Percentiles rank a stretch among this genome's conserved stretches.
Conservation (phyloP, 257 asterid genomes). For the Fraxinus pennsylvanica region DNA sequence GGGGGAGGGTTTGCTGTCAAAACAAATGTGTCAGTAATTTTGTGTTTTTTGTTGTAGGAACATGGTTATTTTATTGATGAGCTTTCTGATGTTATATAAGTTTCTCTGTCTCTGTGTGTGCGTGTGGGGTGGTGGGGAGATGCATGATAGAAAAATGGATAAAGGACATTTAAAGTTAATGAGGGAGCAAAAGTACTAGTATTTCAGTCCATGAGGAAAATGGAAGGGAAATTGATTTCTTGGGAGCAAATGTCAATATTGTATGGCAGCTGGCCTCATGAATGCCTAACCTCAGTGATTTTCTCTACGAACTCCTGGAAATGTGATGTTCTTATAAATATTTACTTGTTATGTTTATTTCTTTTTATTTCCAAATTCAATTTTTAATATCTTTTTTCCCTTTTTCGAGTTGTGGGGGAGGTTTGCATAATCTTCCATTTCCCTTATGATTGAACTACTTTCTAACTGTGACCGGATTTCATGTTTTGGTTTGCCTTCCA, state of each 20-base stretch:
- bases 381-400: neutral
- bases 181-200: neutral
- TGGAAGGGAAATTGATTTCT: conserved; percentile 1
- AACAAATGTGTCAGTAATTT: neutral
- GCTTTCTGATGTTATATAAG: neutral
- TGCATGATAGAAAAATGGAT: neutral
- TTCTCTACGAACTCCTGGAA: neutral
- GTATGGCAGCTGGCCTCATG: neutral
- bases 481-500: neutral
- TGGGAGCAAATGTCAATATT: conserved; percentile 4
- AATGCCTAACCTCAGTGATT: neutral
- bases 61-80: neutral
- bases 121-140: neutral
- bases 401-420: neutral
- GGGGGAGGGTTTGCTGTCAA: neutral
- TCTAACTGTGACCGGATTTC: neutral
- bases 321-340: neutral
- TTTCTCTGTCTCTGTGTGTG: neutral
- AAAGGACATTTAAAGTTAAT: neutral
- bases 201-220: neutral
- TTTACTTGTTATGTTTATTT: neutral
- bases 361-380: neutral
- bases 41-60: neutral
- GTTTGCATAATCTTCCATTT: neutral
- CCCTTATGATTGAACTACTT: neutral